A percentile compares a stretch with the other conserved stretches of the same genome.
Evolutionary conservation across 305 asterid species (phyloP).

Genomic region (Rubia occidens): DNA sequence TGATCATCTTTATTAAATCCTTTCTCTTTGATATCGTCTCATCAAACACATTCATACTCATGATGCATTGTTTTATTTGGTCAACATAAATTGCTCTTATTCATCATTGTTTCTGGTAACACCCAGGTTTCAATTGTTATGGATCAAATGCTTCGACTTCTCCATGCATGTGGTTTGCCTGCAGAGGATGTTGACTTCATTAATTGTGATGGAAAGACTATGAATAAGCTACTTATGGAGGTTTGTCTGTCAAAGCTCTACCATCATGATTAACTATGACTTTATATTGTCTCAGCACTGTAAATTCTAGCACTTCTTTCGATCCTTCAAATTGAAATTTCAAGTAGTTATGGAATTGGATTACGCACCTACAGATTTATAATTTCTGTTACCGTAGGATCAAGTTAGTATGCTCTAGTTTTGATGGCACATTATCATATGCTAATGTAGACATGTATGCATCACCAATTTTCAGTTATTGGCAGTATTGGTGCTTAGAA

Average conservation of each 20-base stretch:
- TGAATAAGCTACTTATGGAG: constrained; percentile 86
- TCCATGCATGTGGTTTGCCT: constrained; percentile 91
- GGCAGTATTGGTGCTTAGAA: background rate
- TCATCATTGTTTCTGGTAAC: constrained; percentile 2
- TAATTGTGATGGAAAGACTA: constrained; percentile 79
- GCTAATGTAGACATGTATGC: background rate
- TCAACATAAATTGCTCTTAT: background rate
- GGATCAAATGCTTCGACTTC: constrained; percentile 92
- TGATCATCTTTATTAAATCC: background rate
- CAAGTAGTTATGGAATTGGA: background rate
- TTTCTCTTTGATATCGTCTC: background rate
- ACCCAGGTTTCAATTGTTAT: constrained; percentile 71
- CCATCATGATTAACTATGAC: background rate
- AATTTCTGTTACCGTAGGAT: background rate
- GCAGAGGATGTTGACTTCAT: constrained; percentile 75
- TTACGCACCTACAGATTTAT: background rate
- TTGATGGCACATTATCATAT: background rate
- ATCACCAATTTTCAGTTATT: background rate
- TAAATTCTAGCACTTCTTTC: background rate
- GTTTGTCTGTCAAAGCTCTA: constrained; percentile 31
- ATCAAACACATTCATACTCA: background rate
- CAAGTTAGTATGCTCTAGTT: background rate
- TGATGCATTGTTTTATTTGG: background rate
- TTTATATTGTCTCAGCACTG: background rate
- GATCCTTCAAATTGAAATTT: background rate